Evolutionary conservation across 1,284 basidiomycete genomes (phyloP), one percentile per base, ranked within the genome.

Genomic region (Apiotrichum akiyoshidainum): DNA sequence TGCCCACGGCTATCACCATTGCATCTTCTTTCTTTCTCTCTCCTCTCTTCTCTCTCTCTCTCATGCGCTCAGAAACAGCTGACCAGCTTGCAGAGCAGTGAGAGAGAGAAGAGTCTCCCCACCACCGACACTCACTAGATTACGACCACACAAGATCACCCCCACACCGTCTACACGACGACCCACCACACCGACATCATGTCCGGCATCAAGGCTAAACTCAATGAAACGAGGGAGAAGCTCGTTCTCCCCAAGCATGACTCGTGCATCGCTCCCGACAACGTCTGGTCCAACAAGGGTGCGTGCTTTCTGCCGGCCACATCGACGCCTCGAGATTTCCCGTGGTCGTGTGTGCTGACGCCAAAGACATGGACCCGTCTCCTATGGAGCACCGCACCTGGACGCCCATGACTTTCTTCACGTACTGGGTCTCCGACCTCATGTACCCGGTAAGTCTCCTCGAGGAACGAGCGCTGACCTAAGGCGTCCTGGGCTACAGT

Each of bases 251-350:
- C 70, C 46, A 73, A 71, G 64, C 68, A 74, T 56, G 69, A 71
- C 14, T 69, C 68, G 46, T 68, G 68, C 48, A 70, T 74, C 48
- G 72, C 72, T 1, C 71, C 72, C 12, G 66, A 68, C 11, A 56
- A 69, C 35, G 63, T 73, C 31, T 74, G 71, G 71, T 68, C 60
- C 54, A 74, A 74, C 64, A 69, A 70, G 60, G 72, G 71, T 71
- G 40, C 45, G 66, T 57, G 7, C 35, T 14, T n/a, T n/a, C n/a
- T n/a, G n/a, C n/a, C n/a, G n/a, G n/a, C n/a, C n/a, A n/a, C n/a
- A 14, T 22, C 45, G 44, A 45, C 19, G 8, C 12, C 17, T 44
- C 17, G 16, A 16, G 1, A 16, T 17, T n/a, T 19, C 17, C 19
- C 7, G 19, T 3, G 42, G 19, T 19, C 19, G 42, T 21, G 42